Base-by-base conservation (phyloP, 2,329 filamentous ascomycete species). In the Cryphonectria japonica region DNA sequence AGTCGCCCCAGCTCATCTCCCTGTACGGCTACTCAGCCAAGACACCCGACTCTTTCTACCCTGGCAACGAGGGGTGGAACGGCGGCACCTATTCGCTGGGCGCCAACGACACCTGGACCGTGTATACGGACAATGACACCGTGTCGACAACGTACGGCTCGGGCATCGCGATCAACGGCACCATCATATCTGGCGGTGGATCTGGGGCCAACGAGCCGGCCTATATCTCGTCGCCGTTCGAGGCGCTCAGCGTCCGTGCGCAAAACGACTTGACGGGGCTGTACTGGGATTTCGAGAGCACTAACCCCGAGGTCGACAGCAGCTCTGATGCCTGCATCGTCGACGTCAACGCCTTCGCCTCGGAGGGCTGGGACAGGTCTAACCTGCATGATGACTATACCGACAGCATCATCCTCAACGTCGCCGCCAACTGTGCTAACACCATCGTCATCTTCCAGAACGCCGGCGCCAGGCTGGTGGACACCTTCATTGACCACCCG, bases 401-500 rank as follows among this genome's bases (percentile, higher is more conserved):
- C 0, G 89, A 92, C 73, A 79, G 78, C 0, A 80, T 91, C 0
- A 84, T 92, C 54, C 79, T 78, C 0, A 84, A 86, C 43, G 88
- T 92, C 0, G 89, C 90, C 0, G 79, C 81, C 14, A 82, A 84
- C 52, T 92, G 89, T 78, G 83, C 81, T 74, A 91, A 88, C 73
- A 91, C 89, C 0, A 83, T 92, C n/a, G 90, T 92, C 1, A 81
- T 91, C 0, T 82, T 91, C 8, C 89, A 92, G 77, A 91, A 90
- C 59, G 87, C 88, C 1, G 89, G 89, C 0, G 81, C 85, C 19
- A 84, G 89, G 2, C 76, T 89, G 0, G 85, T 91, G 0, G 89
- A 91, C 71, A 80, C 82, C 1, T 92, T 88, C 82, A 83, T 89
- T 71, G 85, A 91, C 50, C 85, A 92, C 72, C 79, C 83, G 2